Base-by-base conservation (phyloP, 495 filamentous ascomycete genomes). In the Penicillium flavigenum region DNA sequence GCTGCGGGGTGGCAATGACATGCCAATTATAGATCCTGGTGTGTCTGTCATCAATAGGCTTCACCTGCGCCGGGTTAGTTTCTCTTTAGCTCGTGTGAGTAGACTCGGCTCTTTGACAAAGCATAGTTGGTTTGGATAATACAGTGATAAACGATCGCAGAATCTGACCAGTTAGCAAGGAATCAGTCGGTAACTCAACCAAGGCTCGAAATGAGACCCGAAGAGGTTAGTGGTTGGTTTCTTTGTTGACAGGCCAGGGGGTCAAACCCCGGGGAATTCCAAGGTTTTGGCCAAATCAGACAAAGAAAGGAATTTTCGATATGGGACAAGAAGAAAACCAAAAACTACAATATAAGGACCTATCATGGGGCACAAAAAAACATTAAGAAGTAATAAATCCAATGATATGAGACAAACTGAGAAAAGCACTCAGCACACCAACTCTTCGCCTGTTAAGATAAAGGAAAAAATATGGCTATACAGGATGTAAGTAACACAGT, bases 391-490 rank as follows among this genome's bases (percentile, higher is more conserved):
- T 34, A 62, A 73, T 32, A 53, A 60, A 63, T 59, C 47, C 62
- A 66, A 63, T 71, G 66, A 73, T 71, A 70, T 72, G 65, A 71
- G 51, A 69, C 60, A 72, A 73, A 69, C 59, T 63, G 61, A 65
- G 57, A 47, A 69, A 67, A 67, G 47, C 66, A 69, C 69, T 75
- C 72, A 76, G 71, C 72, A 66, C 71, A 70, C 71, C 73, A 60
- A 71, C 69, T 74, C 70, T 74, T 75, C 74, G 72, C 72, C 74
- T 68, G 63, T 55, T 64, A 66, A 63, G 63, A 64, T 63, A 69
- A 67, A 66, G 59, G 59, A 50, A 66, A 63, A 62, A 70, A 70
- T 71, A 70, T 77, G 73, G 74, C 74, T 77, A 75, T 77, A 77
- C 74, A 76, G 61, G 68, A 61, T 65, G 70, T 74, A 68, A 76